phyloP scores from a whole-genome alignment of 2,329 filamentous ascomycete species.

The Aspergillus tanneri region DNA sequence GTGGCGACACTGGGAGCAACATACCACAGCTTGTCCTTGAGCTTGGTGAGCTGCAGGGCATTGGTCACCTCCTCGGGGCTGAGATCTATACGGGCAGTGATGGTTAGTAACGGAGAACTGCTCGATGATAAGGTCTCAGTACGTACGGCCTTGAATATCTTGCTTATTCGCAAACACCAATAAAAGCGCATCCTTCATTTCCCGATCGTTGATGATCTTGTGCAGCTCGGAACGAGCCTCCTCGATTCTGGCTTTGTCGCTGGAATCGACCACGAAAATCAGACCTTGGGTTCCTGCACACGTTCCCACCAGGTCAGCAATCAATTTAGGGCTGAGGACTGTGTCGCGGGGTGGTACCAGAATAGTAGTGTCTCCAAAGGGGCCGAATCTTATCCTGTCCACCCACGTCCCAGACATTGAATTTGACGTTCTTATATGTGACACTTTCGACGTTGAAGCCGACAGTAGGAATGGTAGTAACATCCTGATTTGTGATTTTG shows the following conservation, averaged over 20 bases:
- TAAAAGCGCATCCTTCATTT: constrained; percentile 93
- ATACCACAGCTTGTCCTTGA: constrained; percentile 83
- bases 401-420: constrained; percentile 98
- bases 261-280: constrained; percentile 98
- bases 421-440: constrained; percentile 99
- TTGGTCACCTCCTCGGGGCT: constrained; percentile 77
- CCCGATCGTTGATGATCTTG: constrained; percentile 95
- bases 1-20: constrained; percentile 81
- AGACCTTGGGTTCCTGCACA: constrained; percentile 83
- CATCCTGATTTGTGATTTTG: constrained; percentile 88
- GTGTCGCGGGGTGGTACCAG: constrained; percentile 50
- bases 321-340: background rate
- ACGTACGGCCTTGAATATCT: constrained; percentile 77
- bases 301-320: constrained; percentile 7
- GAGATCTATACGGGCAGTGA: constrained; percentile 61
- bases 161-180: constrained; percentile 99
- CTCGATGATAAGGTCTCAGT: background rate
- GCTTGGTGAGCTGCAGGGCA: constrained; percentile 69
- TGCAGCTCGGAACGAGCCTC: constrained; percentile 92
- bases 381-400: constrained; percentile 98
- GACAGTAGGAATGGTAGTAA: constrained; percentile 97
- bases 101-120: constrained; percentile 16
- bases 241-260: constrained; percentile 84
- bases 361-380: constrained; percentile 96
- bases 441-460: constrained; percentile 99